Evolutionary conservation across 2,329 filamentous ascomycete genomes (phyloP), one percentile per base, ranked within the genome.

Genomic region (Aureobasidium sp.): DNA sequence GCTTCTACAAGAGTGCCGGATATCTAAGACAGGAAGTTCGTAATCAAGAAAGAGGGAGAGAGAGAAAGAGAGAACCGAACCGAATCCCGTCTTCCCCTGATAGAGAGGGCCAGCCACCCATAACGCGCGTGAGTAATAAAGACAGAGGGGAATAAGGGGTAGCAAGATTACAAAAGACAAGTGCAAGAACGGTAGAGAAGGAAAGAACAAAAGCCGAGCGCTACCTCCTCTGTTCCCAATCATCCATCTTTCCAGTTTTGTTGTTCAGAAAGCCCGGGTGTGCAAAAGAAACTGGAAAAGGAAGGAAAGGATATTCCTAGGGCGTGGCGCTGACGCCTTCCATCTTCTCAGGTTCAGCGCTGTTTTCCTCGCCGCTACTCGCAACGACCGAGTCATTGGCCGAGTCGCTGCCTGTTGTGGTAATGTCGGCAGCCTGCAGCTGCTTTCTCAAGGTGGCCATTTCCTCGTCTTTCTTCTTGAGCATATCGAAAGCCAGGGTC

Each of bases 381-480:
- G 42, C 55, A 21, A 58, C 31, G 7, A 9, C 43, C 11, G 42
- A 47, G 4, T 58, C 43, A 17, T 54, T 54, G 8, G 50, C 50
- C 7, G 47, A 50, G 31, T 50, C 47, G 8, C 27, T 46, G 23
- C 3, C 55, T 2, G 15, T 7, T 27, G 43, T 23, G 6, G 15
- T 47, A 8, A 60, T 50, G 25, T 51, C 49, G 21, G 58, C 58
- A 37, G 25, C 15, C 13, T 53, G 38, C 31, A 60, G n/a, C n/a
- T 51, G 51, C 23, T 53, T 54, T 49, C 62, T 46, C 46, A 61
- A 45, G 23, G 55, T 47, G 60, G 62, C 65, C 67, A 71, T 66
- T 54, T 69, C 68, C 27, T 68, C 68, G 17, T 69, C 63, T 40
- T 51, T 65, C 57, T 70, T 67, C 61, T 67, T 65, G 54, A 68